Base-by-base conservation (phyloP, 2,329 filamentous ascomycete species). In the Emericellopsis atlantica region DNA sequence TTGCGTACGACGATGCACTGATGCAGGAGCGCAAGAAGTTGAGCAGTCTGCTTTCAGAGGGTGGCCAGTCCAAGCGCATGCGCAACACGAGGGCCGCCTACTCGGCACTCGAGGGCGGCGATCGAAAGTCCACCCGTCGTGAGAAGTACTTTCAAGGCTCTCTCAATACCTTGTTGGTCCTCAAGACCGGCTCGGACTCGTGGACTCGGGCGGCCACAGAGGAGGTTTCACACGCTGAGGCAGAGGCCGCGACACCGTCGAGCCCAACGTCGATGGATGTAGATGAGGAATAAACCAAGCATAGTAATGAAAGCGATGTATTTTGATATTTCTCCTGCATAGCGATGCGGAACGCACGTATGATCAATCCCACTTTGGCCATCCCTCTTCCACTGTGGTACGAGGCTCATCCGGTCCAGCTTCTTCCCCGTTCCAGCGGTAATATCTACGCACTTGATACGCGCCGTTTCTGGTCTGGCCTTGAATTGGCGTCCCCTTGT, bases 51-150 rank as follows among this genome's bases (percentile, higher is more conserved):
- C 60, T 84, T 11, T 76, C 73, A 40, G 73, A 79, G 46, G 73
- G 73, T 7, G 72, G 70, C 12, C 54, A 49, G 38, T 48, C 50
- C 16, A 71, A 67, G 54, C 69, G 79, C 14, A 69, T 76, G 54
- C 67, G 86, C 21, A 88, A 72, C 3, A 93, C 87, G 0, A 66
- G 86, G 41, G 77, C 81, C 37, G 84, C 84, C 37, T 72, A 82
- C 41, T 84, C 83, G 31, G 87, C 87, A 1, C 62, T 89, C 1
- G 86, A 92, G 55, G 84, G 84, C 12, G 81, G 84, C 1, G 68
- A 74, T 41, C 74, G 86, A 45, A 69, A 70, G 24, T 75, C 65
- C 3, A 84, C 79, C 7, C 70, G 85, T 34, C 69, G 75, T 38
- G 84, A 90, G 45, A 72, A 70, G 44, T 92, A 86, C 69, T 90